Evolutionary conservation across 164 flowering plant species (phyloP).

Genomic region (Pachysandra terminalis): DNA sequence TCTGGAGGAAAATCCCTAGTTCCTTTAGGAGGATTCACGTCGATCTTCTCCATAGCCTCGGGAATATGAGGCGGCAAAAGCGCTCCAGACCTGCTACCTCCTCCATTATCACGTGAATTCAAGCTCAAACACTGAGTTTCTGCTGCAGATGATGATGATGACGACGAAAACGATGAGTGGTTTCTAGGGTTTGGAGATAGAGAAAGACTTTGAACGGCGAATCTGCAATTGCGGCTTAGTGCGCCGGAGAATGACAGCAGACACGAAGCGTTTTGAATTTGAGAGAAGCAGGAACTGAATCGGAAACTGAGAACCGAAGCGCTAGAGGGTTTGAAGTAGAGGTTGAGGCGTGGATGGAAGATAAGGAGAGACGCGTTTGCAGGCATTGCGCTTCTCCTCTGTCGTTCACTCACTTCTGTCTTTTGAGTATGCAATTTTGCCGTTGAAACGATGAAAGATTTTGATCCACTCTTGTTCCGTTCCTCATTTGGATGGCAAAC

Average conservation of each 20-base stretch:
- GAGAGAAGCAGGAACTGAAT: constrained; percentile 10
- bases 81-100: constrained; percentile 52
- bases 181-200: constrained; percentile 19
- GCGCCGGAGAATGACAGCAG: neutral
- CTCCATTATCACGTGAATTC: constrained; percentile 16
- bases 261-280: constrained; percentile 5
- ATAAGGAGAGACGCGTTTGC: constrained; percentile 36
- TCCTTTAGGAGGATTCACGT: constrained; percentile 93
- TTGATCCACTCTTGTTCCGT: too few species aligned
- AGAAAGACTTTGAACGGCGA: neutral
- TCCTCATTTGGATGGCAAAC: too few species aligned
- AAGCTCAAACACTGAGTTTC: constrained; percentile 4
- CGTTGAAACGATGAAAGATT: too few species aligned
- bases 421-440: too few species aligned
- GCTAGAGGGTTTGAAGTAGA: constrained; percentile 12
- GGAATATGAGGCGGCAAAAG: constrained; percentile 26
- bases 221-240: neutral
- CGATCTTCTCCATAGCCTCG: constrained; percentile 49
- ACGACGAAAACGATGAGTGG: too few species aligned
- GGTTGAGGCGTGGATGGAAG: constrained; percentile 30
- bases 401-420: too few species aligned
- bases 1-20: constrained; percentile 96
- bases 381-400: constrained; percentile 18
- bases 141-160: constrained; percentile 10
- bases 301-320: constrained; percentile 18